Base-by-base conservation (phyloP, 495 filamentous ascomycete species). In the Penicillium nucicola region DNA sequence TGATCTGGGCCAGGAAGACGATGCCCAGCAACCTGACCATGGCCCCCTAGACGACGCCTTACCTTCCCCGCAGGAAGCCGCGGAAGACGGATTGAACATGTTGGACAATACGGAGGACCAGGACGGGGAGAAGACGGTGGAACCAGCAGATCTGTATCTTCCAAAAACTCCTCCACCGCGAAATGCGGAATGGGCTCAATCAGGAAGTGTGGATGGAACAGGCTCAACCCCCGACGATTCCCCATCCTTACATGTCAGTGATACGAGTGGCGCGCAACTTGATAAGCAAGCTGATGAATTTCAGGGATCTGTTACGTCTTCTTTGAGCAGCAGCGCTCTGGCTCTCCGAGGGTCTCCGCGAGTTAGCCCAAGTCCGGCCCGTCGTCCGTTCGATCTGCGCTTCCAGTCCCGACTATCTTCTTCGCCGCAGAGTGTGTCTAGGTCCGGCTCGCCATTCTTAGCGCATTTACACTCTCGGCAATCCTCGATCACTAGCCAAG, bases 371-470 rank as follows among this genome's bases (percentile, higher is more conserved):
- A 90, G 87, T 15, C 89, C 88, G 8, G 90, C 90, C 11, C 85
- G 96, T 53, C 80, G 90, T 60, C 93, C 93, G 9, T 98, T 98
- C 62, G 93, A 97, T 58, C 81, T 91, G 56, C 83, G 95, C 18
- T 97, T 97, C 69, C 88, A 93, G 60, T 90, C 95, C 20, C 86
- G 91, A 36, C 77, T 92, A 19, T 80, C 84, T 15, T 82, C 85
- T 1, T 79, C 83, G 2, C 78, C 77, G 30, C 57, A 74, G 10
- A 67, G 64, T 31, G 81, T 84, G 23, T 83, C 87, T 18, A 79
- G 91, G 37, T 74, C 87, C 14, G 76, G 79, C 5, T 96, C 93
- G 18, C 93, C 93, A 14, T 90, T 86, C 34, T 87, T 93, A 54
- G 75, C 90, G 14, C 76, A 78, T 36, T 62, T 81, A 20, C 86